These are phyloP conservation scores for Phytophthora lateralis DNA, from an alignment of 352 stramenopile genomes.

Conservation along the genomic window DNA sequence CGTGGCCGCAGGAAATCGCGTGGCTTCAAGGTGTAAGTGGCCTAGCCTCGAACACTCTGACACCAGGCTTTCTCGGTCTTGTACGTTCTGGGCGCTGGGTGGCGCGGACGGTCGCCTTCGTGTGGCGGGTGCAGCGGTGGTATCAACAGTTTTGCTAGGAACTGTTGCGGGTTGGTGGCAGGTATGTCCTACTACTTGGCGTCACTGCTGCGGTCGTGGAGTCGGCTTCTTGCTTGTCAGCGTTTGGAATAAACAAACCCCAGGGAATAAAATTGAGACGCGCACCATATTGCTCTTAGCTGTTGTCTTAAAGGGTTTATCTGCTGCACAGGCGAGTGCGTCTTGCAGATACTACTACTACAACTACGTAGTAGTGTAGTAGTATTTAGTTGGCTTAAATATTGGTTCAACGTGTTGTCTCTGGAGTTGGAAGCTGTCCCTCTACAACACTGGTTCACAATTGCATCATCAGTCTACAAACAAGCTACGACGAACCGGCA, in stretches of 20 bases:
- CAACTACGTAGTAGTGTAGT: too few species aligned
- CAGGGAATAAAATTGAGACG: constrained; percentile 88
- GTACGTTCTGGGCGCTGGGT: constrained; percentile 26
- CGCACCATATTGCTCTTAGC: constrained; percentile 60
- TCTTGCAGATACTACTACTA: background rate
- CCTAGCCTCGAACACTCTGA: constrained; percentile 35
- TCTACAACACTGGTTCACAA: too few species aligned
- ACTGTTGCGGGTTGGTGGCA: constrained; percentile 22
- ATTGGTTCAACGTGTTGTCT: too few species aligned
- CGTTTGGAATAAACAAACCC: constrained; percentile 49
- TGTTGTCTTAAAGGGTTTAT: background rate
- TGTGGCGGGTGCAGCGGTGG: constrained; percentile 12
- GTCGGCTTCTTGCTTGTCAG: constrained; percentile 28
- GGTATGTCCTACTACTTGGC: constrained; percentile 21
- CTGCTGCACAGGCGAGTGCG: background rate
- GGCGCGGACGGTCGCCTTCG: constrained; percentile 6
- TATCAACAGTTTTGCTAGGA: constrained; percentile 32
- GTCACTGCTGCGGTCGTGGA: constrained; percentile 29
- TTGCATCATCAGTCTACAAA: too few species aligned
- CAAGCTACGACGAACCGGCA: too few species aligned
- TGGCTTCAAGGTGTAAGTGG: constrained; percentile 99
- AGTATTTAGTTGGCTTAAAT: too few species aligned
- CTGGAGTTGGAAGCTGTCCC: too few species aligned
- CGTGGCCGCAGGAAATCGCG: constrained; percentile 98
- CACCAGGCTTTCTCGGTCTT: constrained; percentile 45